A percentile compares a stretch with the other conserved stretches of the same genome.
Evolutionary conservation across 805 yeast species (phyloP).

Genomic region (Spathaspora girioi): DNA sequence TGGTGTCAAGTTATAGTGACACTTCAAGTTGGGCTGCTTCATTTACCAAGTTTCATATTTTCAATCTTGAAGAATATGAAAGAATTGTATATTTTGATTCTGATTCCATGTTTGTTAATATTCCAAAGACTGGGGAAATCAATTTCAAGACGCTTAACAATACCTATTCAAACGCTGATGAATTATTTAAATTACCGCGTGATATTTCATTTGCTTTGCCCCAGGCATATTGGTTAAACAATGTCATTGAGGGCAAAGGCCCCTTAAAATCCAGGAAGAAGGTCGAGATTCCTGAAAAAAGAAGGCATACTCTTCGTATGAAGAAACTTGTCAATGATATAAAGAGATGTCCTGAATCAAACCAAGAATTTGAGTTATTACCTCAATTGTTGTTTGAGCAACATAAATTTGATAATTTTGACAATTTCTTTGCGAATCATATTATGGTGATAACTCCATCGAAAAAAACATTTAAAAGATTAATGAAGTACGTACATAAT

Average conservation of each 20-base stretch:
- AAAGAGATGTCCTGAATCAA: constrained; percentile 1
- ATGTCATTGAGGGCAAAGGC: constrained; percentile 12
- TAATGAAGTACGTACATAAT: constrained; percentile 19
- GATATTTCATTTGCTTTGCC: constrained; percentile 27
- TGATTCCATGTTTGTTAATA: constrained; percentile 42
- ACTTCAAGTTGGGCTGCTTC: constrained; percentile 45
- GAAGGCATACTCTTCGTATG: constrained; percentile 9
- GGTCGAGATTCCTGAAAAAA: constrained; percentile 12
- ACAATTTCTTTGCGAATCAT: constrained; percentile 39
- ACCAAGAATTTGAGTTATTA: constrained; percentile 10
- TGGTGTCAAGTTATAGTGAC: constrained; percentile 10
- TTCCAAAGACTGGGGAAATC: background rate
- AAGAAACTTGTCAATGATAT: constrained; percentile 11
- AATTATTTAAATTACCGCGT: constrained; percentile 24
- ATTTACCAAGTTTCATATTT: constrained; percentile 53
- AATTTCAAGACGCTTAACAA: constrained; percentile 1
- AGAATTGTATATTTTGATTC: constrained; percentile 57
- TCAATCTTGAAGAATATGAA: constrained; percentile 46
- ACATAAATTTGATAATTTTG: constrained; percentile 25
- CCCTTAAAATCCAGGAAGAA: constrained; percentile 6
- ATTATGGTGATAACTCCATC: constrained; percentile 62
- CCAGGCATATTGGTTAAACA: constrained; percentile 34
- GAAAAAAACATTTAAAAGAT: constrained; percentile 16
- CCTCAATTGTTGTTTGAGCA: constrained; percentile 18
- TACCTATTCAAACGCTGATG: constrained; percentile 21